Conservation (phyloP, 306 rosid genomes). For the Inga laurina region DNA sequence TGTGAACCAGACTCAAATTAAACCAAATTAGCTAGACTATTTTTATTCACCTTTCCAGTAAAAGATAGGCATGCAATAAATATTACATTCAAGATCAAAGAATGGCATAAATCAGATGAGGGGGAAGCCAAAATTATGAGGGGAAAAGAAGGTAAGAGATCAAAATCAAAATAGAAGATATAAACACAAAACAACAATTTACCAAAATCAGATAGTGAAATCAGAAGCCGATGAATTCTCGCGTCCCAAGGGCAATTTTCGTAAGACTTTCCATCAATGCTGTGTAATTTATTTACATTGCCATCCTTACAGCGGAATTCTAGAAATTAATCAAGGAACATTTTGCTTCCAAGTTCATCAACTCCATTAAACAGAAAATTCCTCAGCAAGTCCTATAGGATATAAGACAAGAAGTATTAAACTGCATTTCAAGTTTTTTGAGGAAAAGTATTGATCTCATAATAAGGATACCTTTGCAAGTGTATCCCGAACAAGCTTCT, state of each 20-base stretch:
- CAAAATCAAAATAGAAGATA: background rate
- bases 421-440: constrained; percentile 5
- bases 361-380: constrained; percentile 82
- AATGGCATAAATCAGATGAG: background rate
- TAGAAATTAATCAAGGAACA: constrained; percentile 75
- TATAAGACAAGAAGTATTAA: constrained; percentile 29
- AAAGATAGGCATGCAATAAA: background rate
- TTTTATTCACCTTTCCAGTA: background rate
- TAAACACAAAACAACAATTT: background rate
- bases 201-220: constrained; percentile 10
- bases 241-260: constrained; percentile 82
- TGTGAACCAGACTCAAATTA: too few species aligned
- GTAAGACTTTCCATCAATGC: constrained; percentile 67
- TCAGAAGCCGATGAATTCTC: constrained; percentile 53
- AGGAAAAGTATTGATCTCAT: background rate
- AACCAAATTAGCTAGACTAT: too few species aligned
- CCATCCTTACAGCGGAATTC: constrained; percentile 61
- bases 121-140: background rate
- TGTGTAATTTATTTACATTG: constrained; percentile 44
- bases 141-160: background rate
- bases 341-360: constrained; percentile 77
- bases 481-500: constrained; percentile 65
- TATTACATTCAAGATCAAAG: background rate
- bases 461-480: constrained; percentile 61
- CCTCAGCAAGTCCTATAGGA: constrained; percentile 68